Conservation (phyloP, 352 stramenopile genomes). For the Stephanocyclus meneghinianus region DNA sequence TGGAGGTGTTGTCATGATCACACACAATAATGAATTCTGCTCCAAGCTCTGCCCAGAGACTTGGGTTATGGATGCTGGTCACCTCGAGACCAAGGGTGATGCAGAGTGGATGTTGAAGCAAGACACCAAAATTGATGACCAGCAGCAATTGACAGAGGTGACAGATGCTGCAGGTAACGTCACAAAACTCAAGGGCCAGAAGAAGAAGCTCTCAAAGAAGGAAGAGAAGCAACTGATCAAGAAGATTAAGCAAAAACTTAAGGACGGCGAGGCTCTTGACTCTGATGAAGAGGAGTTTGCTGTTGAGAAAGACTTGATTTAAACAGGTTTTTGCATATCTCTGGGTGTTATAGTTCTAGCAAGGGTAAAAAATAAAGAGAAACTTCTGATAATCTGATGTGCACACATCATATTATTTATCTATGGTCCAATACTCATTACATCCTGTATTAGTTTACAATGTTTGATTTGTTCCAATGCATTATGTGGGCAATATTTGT, state of each 20-base stretch:
- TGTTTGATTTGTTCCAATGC: no score
- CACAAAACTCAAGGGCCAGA: conserved; percentile 79
- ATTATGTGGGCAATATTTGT: no score
- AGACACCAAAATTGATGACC: conserved; percentile 84
- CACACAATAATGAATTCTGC: conserved; percentile 98
- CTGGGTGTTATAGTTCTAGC: conserved; percentile 10
- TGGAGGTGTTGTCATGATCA: conserved; percentile 97
- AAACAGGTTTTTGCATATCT: conserved; percentile 35
- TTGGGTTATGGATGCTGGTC: conserved; percentile 90
- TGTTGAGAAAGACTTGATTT: conserved; percentile 84
- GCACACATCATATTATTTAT: no score
- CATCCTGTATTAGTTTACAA: no score
- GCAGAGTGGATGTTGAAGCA: conserved; percentile 87
- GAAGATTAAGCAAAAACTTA: conserved; percentile 86
- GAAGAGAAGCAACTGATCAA: conserved; percentile 85
- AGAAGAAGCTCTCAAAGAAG: conserved; percentile 87
- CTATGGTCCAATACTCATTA: no score
- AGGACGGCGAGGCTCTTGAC: conserved; percentile 79
- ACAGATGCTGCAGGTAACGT: conserved; percentile 86
- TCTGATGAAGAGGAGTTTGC: conserved; percentile 85
- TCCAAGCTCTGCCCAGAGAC: conserved; percentile 93
- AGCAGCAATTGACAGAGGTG: conserved; percentile 83
- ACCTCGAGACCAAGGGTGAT: conserved; percentile 85
- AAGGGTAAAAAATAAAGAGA: conserved; percentile 6
- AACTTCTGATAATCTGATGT: neutral